Percentiles rank a stretch among this genome's conserved stretches.
These are phyloP conservation scores for Fagopyrum esculentum DNA, from an alignment of 148 eudicot genomes.

Conservation along the genomic window DNA sequence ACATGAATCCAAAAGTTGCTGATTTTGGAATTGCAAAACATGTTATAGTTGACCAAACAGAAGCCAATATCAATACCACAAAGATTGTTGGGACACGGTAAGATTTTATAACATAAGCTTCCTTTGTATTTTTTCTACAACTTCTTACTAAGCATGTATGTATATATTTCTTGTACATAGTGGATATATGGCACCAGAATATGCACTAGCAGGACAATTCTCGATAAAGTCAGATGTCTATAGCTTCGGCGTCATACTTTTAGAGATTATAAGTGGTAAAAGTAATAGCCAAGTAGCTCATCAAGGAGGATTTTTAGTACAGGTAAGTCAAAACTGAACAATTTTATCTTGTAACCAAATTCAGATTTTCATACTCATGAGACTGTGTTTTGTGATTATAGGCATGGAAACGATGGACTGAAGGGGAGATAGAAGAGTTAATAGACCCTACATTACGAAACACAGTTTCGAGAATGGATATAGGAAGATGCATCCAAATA, in stretches of 20 bases:
- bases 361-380: no score
- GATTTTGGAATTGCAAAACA: conserved; percentile 13
- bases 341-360: neutral
- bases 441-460: no score
- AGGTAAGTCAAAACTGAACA: neutral
- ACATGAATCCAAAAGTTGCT: conserved; percentile 4
- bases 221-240: neutral
- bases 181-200: conserved; percentile 6
- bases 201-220: neutral
- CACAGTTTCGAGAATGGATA: no score
- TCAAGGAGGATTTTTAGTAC: neutral
- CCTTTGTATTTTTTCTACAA: no score
- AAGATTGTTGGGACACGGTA: conserved; percentile 14
- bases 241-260: neutral
- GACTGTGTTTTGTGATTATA: no score
- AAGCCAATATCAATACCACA: conserved; percentile 11
- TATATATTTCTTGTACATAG: neutral
- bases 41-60: conserved; percentile 13
- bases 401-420: no score
- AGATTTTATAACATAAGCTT: no score
- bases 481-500: no score
- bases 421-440: no score
- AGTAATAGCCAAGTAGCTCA: neutral
- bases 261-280: neutral
- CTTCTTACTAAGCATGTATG: neutral